Base-by-base conservation (phyloP, 306 rosid genomes). In the Purshia tridentata region DNA sequence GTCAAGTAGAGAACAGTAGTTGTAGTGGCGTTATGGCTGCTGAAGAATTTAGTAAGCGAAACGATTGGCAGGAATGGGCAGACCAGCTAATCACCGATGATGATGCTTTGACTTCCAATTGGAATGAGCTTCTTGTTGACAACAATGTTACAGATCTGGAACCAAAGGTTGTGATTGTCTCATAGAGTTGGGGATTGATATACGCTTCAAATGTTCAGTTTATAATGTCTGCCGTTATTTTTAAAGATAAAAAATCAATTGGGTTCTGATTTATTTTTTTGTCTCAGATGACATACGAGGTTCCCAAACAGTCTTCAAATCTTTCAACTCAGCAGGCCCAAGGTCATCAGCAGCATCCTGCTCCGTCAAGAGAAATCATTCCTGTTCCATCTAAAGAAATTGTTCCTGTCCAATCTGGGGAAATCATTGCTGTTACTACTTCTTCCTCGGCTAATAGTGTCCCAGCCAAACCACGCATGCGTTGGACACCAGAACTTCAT, bases 401-500 rank as follows among this genome's bases (percentile, higher is more conserved):
- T 37, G n/a, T 8, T 70, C 16, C 75, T 22, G 65, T 9, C 44
- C 35, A 37, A 8, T 56, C 67, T n/a, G 16, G 39, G 56, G 67
- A 72, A 15, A 72, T 58, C n/a, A 16, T 49, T 64, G 45, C 76
- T 44, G 76, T 74, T 83, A 76, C 79, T 56, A 76, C 88, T 54
- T 84, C 88, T 78, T 81, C 95, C 75, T 76, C 89, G 15, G 81
- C 89, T 80, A 91, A 89, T 77, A 85, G 84, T 75, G 84, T 83
- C 45, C 46, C 87, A 52, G 51, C 93, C 62, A 95, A 95, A 78
- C 86, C 96, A 9, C 96, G 99, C 68, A 95, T 95, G 99, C 99
- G 99, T 59, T 95, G 99, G 99, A 91, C 99, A 37, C 99, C 98
- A 10, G 98, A 95, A 81, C 97, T 95, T 80, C 99, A 95, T 69